Conservation (phyloP, 768 basidiomycete species). For the Termitomyces titanicus region DNA sequence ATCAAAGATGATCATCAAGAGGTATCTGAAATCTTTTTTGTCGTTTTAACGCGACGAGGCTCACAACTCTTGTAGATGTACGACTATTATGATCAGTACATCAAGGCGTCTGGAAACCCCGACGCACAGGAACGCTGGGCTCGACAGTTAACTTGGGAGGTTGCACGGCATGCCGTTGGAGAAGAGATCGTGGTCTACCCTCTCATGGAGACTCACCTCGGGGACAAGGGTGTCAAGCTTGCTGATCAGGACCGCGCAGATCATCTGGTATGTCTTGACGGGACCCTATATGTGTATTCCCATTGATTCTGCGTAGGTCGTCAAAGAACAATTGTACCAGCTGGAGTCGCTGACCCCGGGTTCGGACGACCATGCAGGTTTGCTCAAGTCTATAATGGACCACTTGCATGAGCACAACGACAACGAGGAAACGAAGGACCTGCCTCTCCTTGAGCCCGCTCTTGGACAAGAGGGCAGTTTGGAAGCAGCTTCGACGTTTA, state of each 20-base stretch:
- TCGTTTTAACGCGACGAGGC: not conserved
- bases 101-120: constrained; percentile 33
- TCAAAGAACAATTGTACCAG: constrained; percentile 21
- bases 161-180: constrained; percentile 56
- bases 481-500: constrained; percentile 45
- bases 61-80: constrained; percentile 43
- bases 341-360: constrained; percentile 44
- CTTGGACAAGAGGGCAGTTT: constrained; percentile 41
- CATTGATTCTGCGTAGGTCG: not conserved
- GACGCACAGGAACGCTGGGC: constrained; percentile 53
- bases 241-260: constrained; percentile 54
- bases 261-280: constrained; percentile 39
- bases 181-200: constrained; percentile 67
- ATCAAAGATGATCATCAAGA: constrained; percentile 50
- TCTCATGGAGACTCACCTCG: constrained; percentile 55
- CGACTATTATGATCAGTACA: constrained; percentile 50
- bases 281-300: not conserved
- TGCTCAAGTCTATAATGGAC: constrained; percentile 43
- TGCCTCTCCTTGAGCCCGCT: constrained; percentile 47
- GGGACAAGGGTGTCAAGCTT: constrained; percentile 43
- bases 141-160: constrained; percentile 54
- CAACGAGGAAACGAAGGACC: constrained; percentile 53
- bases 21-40: constrained; percentile 21
- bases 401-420: constrained; percentile 52
- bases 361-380: constrained; percentile 35